Evolutionary conservation across 2,329 filamentous ascomycete genomes (phyloP).

Genomic region (Penicillium sp.): DNA sequence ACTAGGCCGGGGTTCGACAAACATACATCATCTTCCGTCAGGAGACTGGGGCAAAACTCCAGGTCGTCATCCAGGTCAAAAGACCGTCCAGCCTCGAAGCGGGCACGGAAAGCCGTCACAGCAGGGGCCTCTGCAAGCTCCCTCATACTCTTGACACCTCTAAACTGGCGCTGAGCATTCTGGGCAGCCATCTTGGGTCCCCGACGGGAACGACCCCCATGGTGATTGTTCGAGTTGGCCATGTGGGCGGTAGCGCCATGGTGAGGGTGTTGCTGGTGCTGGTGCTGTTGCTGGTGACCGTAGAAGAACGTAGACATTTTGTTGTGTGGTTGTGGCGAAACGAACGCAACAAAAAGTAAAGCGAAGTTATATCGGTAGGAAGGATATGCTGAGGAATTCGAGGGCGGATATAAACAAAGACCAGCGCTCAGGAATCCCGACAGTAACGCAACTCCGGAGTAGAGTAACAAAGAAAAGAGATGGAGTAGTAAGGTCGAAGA

Average conservation of each 20-base stretch:
- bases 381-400: too few relatives aligned
- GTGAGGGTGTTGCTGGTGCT: constrained; percentile 34
- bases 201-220: constrained; percentile 77
- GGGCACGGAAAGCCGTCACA: constrained; percentile 68
- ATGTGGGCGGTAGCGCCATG: constrained; percentile 60
- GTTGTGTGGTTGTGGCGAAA: too few relatives aligned
- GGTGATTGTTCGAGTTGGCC: too few relatives aligned
- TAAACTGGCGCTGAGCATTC: constrained; percentile 77
- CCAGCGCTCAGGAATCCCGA: too few relatives aligned
- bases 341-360: constrained; percentile 20
- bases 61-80: constrained; percentile 95
- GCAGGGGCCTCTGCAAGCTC: constrained; percentile 71
- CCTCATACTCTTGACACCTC: constrained; percentile 75
- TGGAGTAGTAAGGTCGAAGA: too few relatives aligned
- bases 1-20: too few relatives aligned
- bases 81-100: constrained; percentile 82
- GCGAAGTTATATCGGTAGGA: too few relatives aligned
- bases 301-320: constrained; percentile 44
- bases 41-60: constrained; percentile 83
- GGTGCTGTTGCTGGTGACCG: constrained; percentile 39
- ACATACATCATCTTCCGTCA: constrained; percentile 85
- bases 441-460: too few relatives aligned
- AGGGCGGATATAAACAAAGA: too few relatives aligned
- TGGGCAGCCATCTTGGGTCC: constrained; percentile 72
- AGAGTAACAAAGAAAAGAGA: too few relatives aligned